These are phyloP conservation scores for Apiospora sp. DNA, from an alignment of 2,329 filamentous ascomycete species.

Conservation along the genomic window DNA sequence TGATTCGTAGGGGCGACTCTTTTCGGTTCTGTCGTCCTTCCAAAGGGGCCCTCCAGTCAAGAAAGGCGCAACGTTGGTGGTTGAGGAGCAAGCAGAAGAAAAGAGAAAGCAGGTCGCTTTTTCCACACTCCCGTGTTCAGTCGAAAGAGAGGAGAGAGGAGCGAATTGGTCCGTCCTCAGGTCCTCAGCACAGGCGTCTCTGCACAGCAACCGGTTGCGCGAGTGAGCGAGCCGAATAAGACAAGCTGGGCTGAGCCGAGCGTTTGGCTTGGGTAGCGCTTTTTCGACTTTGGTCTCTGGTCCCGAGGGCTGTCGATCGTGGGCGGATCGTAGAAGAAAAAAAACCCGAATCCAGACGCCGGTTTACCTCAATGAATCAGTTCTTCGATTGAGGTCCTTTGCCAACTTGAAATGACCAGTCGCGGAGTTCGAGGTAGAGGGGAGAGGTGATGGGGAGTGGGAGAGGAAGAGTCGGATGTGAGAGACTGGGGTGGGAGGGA, in stretches of 20 bases:
- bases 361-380: constrained; percentile 22
- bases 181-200: constrained; percentile 24
- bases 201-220: constrained; percentile 24
- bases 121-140: not conserved
- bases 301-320: constrained; percentile 6
- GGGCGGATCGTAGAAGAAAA: not conserved
- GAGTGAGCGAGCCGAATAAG: constrained; percentile 19
- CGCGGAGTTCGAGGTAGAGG: constrained; percentile 25
- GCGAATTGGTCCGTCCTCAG: constrained; percentile 16
- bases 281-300: constrained; percentile 6
- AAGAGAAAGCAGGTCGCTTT: constrained; percentile 18
- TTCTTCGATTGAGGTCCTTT: constrained; percentile 23
- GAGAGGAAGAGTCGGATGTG: constrained; percentile 23
- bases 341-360: constrained; percentile 25
- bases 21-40: constrained; percentile 21
- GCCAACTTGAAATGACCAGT: constrained; percentile 21
- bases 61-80: constrained; percentile 14
- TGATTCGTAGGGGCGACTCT: constrained; percentile 1
- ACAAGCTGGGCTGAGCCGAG: constrained; percentile 7
- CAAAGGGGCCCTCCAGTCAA: constrained; percentile 3
- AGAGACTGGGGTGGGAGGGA: constrained; percentile 21
- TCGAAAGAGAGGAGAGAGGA: not conserved
- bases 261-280: constrained; percentile 18
- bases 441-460: constrained; percentile 23
- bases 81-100: constrained; percentile 8